phyloP scores from a whole-genome alignment of 2,329 filamentous ascomycete species.

The Laburnicola sp. region DNA sequence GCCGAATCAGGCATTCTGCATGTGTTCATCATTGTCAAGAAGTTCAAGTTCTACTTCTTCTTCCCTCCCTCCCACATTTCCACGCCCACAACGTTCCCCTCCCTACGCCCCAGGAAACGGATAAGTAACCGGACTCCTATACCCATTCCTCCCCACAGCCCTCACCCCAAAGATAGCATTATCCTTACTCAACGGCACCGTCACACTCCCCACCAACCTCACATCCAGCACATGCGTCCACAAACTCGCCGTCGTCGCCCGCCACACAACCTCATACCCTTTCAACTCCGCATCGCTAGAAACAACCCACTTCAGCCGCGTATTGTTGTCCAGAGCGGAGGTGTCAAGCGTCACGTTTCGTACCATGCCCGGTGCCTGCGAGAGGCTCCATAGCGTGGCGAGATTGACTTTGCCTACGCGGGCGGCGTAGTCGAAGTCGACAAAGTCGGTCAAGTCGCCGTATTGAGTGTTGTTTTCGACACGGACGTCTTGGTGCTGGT shows the following conservation, averaged over 20 bases:
- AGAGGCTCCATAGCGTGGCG: conserved; percentile 58
- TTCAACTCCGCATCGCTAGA: conserved; percentile 47
- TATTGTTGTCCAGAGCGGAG: conserved; percentile 54
- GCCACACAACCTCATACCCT: conserved; percentile 61
- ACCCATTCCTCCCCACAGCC: conserved; percentile 56
- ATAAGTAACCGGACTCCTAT: conserved; percentile 54
- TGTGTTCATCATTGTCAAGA: too few relatives aligned
- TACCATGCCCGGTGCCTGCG: conserved; percentile 56
- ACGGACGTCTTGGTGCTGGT: conserved; percentile 61
- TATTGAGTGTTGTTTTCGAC: conserved; percentile 56
- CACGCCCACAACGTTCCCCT: background rate
- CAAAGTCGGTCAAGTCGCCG: conserved; percentile 60
- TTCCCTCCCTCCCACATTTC: background rate
- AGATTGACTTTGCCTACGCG: conserved; percentile 60
- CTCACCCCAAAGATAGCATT: conserved; percentile 62
- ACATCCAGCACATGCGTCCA: conserved; percentile 57
- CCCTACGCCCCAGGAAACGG: conserved; percentile 40
- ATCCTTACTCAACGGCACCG: conserved; percentile 58
- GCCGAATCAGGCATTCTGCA: too few relatives aligned
- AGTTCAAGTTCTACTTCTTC: background rate
- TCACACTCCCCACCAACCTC: conserved; percentile 51
- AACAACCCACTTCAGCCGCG: conserved; percentile 53
- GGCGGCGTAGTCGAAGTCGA: conserved; percentile 59
- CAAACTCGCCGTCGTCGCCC: conserved; percentile 54
- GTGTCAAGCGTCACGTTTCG: conserved; percentile 56